These are phyloP conservation scores for Myriosclerotinia scirpicola DNA, from an alignment of 2,329 filamentous ascomycete species.

Conservation along the genomic window DNA sequence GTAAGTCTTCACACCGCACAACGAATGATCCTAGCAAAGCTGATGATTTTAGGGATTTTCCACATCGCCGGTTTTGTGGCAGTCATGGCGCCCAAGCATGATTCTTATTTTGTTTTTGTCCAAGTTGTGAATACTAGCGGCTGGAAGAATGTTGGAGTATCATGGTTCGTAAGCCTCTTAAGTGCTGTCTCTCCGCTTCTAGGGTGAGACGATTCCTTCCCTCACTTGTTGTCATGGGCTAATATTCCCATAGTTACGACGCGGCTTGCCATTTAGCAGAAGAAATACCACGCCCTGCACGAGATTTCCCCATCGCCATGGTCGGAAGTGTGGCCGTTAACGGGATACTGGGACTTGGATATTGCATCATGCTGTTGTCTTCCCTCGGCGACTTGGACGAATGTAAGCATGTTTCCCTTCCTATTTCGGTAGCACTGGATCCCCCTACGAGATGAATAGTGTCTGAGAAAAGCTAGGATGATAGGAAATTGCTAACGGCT, in stretches of 20 bases:
- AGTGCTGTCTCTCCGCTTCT: slow-evolving; percentile 44
- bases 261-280: slow-evolving; percentile 49
- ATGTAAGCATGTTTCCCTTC: neutral
- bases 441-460: neutral
- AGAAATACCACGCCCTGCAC: slow-evolving; percentile 47
- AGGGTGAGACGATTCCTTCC: slow-evolving; percentile 31
- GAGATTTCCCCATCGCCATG: slow-evolving; percentile 47
- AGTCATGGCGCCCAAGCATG: slow-evolving; percentile 48
- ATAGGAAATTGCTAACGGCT: neutral
- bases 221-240: neutral
- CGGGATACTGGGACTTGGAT: slow-evolving; percentile 48
- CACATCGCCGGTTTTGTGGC: slow-evolving; percentile 45
- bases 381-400: slow-evolving; percentile 44
- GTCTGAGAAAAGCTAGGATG: neutral
- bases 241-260: slow-evolving; percentile 41
- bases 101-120: slow-evolving; percentile 47
- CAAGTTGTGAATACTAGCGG: slow-evolving; percentile 49
- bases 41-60: slow-evolving; percentile 24
- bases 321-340: slow-evolving; percentile 48
- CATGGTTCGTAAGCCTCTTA: slow-evolving; percentile 50
- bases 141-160: slow-evolving; percentile 47
- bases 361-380: slow-evolving; percentile 47
- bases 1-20: slow-evolving; percentile 32
- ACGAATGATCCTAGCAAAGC: neutral
- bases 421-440: neutral